A percentile compares a stretch with the other conserved stretches of the same genome.
phyloP scores from a whole-genome alignment of 129 eudicot species.

The Logfia minima region DNA sequence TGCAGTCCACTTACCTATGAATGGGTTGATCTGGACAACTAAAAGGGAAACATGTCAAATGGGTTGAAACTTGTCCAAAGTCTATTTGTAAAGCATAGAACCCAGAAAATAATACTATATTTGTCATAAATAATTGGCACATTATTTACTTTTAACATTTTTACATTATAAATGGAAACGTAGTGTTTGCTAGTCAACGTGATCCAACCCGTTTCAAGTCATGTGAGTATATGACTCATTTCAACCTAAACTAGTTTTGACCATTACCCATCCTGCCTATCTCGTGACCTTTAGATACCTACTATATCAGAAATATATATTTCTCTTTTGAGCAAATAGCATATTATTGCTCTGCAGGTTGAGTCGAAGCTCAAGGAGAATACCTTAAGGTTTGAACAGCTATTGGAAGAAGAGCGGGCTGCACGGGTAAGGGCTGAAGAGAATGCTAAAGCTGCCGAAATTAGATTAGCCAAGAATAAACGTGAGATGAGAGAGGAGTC shows the following conservation, averaged over 20 bases:
- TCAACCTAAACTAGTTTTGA: not conserved
- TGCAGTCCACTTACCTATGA: not conserved
- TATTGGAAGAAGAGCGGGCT: constrained; percentile 55
- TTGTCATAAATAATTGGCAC: no score
- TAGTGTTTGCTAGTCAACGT: not conserved
- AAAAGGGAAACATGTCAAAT: not conserved
- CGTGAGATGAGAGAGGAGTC: constrained; percentile 44
- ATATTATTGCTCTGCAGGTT: constrained; percentile 38
- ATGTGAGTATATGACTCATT: no score
- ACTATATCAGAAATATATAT: not conserved
- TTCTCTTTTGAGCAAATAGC: not conserved
- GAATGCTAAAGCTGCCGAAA: constrained; percentile 40
- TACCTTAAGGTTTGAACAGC: constrained; percentile 51
- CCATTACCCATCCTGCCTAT: not conserved
- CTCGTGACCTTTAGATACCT: not conserved
- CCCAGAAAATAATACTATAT: no score
- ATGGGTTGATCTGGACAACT: not conserved
- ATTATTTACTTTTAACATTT: no score
- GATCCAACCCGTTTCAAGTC: not conserved
- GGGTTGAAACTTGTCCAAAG: not conserved
- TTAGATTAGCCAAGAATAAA: constrained; percentile 44
- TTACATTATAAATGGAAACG: not conserved
- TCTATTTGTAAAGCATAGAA: not conserved
- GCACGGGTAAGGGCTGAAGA: constrained; percentile 57
- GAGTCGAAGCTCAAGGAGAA: constrained; percentile 59